A percentile compares a stretch with the other conserved stretches of the same genome.
Conservation (phyloP, 129 eudicot species). For the Pulicaria dysenterica region DNA sequence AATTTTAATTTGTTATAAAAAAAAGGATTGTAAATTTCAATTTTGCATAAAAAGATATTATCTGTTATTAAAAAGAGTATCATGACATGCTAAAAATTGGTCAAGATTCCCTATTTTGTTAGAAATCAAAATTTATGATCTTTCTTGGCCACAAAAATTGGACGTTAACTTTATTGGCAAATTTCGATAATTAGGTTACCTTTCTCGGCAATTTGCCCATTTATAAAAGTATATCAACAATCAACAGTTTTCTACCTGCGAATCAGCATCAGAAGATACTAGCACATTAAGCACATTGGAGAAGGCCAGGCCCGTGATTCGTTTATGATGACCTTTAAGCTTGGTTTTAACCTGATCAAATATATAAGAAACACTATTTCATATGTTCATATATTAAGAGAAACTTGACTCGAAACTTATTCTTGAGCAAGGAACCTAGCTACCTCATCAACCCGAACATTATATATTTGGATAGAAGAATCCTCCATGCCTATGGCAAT, state of each 20-base stretch:
- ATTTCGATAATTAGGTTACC: too few relatives aligned
- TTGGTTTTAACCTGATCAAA: constrained; percentile 63
- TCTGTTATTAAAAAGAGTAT: too few relatives aligned
- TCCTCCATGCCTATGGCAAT: constrained; percentile 94
- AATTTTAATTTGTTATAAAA: too few relatives aligned
- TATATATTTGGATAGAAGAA: constrained; percentile 76
- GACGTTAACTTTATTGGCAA: too few relatives aligned
- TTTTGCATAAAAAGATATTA: too few relatives aligned
- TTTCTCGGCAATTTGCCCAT: too few relatives aligned
- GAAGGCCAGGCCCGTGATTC: constrained; percentile 83
- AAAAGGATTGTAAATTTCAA: too few relatives aligned
- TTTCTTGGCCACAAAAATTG: too few relatives aligned
- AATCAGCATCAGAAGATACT: constrained; percentile 88
- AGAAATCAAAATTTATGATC: too few relatives aligned
- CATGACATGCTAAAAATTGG: too few relatives aligned
- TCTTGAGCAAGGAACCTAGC: constrained; percentile 9
- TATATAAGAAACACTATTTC: constrained; percentile 1
- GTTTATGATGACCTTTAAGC: constrained; percentile 80
- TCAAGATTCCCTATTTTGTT: too few relatives aligned
- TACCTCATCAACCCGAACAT: constrained; percentile 83
- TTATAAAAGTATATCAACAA: too few relatives aligned
- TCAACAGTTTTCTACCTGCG: constrained; percentile 58
- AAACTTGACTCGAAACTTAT: neutral
- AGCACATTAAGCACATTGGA: constrained; percentile 74
- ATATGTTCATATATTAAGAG: neutral